Evolutionary conservation across 1,284 basidiomycete species (phyloP), one percentile per base, ranked within the genome.

Genomic region (Sporisorium graminicola): DNA sequence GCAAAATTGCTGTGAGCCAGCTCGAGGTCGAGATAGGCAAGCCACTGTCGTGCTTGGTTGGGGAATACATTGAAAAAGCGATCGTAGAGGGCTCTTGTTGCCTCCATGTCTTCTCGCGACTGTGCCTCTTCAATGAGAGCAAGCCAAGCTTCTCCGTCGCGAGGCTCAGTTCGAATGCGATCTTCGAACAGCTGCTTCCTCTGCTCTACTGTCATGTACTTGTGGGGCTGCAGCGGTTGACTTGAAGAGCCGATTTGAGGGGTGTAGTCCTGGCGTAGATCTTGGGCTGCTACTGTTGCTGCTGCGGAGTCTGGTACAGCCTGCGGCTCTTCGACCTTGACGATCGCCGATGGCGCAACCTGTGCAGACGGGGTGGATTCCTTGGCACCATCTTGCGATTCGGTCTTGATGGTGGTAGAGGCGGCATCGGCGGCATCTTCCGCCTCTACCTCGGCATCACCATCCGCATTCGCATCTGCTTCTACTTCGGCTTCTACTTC

Each of bases 61-160:
- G 93, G 93, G 83, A 92, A 94, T 58, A 90, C 89, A 72, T 90
- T 88, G 65, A 94, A 88, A 77, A 94, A 88, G 49, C 89, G 90
- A 81, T 93, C 92, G 86, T 92, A 94, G 2, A 91, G 88, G 59
- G 89, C 87, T 72, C 91, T 90, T 66, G 92, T 90, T 81, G 89
- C 90, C 50, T 91, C 89, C 73, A 91, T 88, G 74, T 93, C 90
- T 44, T 90, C 90, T 22, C 89, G 90, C 44, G 88, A 87, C 86
- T 92, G 91, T 42, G 91, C 92, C 52, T 91, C 85, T 33, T 90
- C 89, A 64, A 93, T 87, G 8, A 93, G 87, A 74, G 88, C 89
- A 81, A 90, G 87, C 92, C 92, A 93, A 12, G 88, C 88, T 58
- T 91, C 90, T 26, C 90, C 89, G 79, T 92, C 89, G 81, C 90